Evolutionary conservation across 2,329 filamentous ascomycete species (phyloP), one percentile per base, ranked within the genome.

Genomic region (Dothistroma septosporum): DNA sequence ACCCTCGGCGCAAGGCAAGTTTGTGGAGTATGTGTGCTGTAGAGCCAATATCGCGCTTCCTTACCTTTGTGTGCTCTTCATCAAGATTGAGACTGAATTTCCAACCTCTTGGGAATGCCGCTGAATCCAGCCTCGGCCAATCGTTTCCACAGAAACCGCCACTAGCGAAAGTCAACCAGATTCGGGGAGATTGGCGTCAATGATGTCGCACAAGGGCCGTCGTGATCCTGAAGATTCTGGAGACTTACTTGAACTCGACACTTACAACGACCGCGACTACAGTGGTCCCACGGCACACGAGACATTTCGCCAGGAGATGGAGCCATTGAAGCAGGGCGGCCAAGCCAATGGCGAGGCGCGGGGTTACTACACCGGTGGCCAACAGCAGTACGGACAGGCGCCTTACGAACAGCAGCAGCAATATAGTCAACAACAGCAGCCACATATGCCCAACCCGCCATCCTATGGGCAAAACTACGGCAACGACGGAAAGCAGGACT

Each of bases 401-500:
- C 55, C 54, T 44, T 56, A 61, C n/a, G 63, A 65, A 35, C 60
- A 61, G 50, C 58, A 60, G 22, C 49, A 61, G 31, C 59, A 64
- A 35, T 58, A 58, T 35, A 63, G 65, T 44, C 53, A 55, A 19
- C 62, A 66, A 56, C 32, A 55, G 33, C 53, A 63, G 47, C 61
- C 62, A n/a, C 32, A 41, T 46, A 67, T 67, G 63, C 69, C 68
- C 35, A 68, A 69, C 14, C 75, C 75, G n/a, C 76, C 76, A 2
- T 72, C 72, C 14, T 77, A 77, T 62, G 72, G 73, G 6, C 73
- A 76, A 61, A 73, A 75, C 57, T 77, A 69, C 58, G 65, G 66
- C 62, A 66, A 59, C 61, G 44, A 58, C 32, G 62, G 65, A 24
- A 82, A 83, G 72, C 76, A 78, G 50, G 78, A 72, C 16, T 97